Conservation (phyloP, 345 rosid genomes). For the Gossypium rotundifolium region DNA sequence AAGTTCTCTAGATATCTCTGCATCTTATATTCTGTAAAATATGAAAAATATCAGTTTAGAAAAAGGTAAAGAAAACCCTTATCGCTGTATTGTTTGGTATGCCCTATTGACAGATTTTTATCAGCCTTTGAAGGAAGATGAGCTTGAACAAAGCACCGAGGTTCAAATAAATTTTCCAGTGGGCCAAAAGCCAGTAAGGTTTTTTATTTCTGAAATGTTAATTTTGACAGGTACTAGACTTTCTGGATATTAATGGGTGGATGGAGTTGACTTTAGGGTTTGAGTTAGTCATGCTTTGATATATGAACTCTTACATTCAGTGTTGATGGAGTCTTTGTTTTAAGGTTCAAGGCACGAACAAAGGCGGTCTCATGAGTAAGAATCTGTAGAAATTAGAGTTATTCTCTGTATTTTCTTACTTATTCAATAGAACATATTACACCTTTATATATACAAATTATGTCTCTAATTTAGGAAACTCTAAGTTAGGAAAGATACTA, state of each 20-base stretch:
- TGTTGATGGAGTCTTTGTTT: background rate
- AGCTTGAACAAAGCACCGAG: slow-evolving; percentile 78
- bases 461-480: no score
- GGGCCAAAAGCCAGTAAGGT: slow-evolving; percentile 74
- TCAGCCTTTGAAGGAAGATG: slow-evolving; percentile 88
- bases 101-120: slow-evolving; percentile 56
- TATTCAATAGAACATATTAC: no score
- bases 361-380: background rate
- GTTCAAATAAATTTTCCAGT: slow-evolving; percentile 74
- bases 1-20: slow-evolving; percentile 35
- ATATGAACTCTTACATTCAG: background rate
- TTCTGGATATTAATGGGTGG: background rate
- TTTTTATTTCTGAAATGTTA: background rate
- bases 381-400: no score
- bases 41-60: background rate
- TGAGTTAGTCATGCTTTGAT: background rate
- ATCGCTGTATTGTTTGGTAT: background rate
- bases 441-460: no score
- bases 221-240: background rate
- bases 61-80: background rate
- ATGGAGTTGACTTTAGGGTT: background rate
- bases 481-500: no score
- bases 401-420: no score
- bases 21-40: background rate
- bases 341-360: background rate